Evolutionary conservation across 768 basidiomycete species (phyloP), one percentile per base, ranked within the genome.

Genomic region (Leccinum truebloodii): DNA sequence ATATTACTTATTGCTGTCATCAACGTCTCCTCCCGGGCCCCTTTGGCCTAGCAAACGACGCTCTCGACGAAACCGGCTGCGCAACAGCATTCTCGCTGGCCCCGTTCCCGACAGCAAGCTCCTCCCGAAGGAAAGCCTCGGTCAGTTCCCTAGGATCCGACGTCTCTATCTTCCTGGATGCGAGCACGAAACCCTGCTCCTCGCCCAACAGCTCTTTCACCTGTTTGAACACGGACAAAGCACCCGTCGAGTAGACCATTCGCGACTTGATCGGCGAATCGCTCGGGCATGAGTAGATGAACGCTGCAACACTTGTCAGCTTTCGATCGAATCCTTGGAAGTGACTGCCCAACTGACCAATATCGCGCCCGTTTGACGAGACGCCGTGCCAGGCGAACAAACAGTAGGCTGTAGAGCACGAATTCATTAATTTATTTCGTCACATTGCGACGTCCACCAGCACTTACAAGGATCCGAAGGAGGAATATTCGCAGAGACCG

Each of bases 241-340:
- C 83, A 9, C 86, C 87, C 2, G 89, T 87, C 0, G 94, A 92
- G 75, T 95, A 96, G 37, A 97, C 71, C 92, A 98, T 95, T 49
- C 94, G 83, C 62, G 87, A 80, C 68, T 92, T 93, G 75, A 97
- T 81, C 1, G 91, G 90, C 6, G 90, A 92, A 14, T 75, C 68
- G 3, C 87, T 82, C 0, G 95, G 95, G 72, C 95, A 98, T 20
- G 90, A 90, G 75, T 98, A 98, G 59, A 97, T 90, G 75, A 94
- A 95, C 54, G 91, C 90, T 94, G 63, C 7, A n/a, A 20, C 32
- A 35, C 14, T 26, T 4, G 52, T 62, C 53, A 62, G 35, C 54
- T 18, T 44, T 48, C 39, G 46, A 20, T 34, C 44, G 35, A 37
- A 35, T 7, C 30, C 48, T 16, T 57, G 12, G 48, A 44, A 13